Percentiles rank a stretch among this genome's conserved stretches.
Conservation (phyloP, 1,139 yeast species). For the Kluyveromyces sp. region DNA sequence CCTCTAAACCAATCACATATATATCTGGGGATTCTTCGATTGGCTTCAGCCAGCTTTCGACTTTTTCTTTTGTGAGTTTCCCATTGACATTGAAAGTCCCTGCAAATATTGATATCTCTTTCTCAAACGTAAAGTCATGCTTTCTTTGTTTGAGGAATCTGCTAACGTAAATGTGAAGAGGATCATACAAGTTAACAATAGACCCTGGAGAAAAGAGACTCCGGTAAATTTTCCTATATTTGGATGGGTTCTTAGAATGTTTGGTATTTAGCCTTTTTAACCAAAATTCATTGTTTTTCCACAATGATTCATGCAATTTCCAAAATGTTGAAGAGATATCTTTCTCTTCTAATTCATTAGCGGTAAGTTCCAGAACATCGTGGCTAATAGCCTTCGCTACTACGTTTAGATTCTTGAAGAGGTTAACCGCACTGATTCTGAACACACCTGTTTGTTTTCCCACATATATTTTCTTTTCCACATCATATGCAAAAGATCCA, state of each 20-base stretch:
- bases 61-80: slow-evolving; percentile 42
- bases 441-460: slow-evolving; percentile 68
- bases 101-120: slow-evolving; percentile 48
- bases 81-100: slow-evolving; percentile 73
- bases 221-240: slow-evolving; percentile 25
- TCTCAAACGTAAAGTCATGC: slow-evolving; percentile 43
- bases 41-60: slow-evolving; percentile 56
- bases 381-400: slow-evolving; percentile 53
- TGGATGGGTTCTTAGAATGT: slow-evolving; percentile 25
- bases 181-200: slow-evolving; percentile 51
- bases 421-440: slow-evolving; percentile 57
- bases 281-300: slow-evolving; percentile 53
- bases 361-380: slow-evolving; percentile 52
- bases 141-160: slow-evolving; percentile 43
- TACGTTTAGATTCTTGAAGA: slow-evolving; percentile 55
- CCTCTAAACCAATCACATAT: slow-evolving; percentile 82
- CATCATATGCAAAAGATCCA: slow-evolving; percentile 60
- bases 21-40: slow-evolving; percentile 46
- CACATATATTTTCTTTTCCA: slow-evolving; percentile 38
- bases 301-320: slow-evolving; percentile 46
- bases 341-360: slow-evolving; percentile 41
- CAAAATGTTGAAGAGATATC: slow-evolving; percentile 37
- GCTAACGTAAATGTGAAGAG: slow-evolving; percentile 62
- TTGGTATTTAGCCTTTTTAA: slow-evolving; percentile 37
- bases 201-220: slow-evolving; percentile 23